These are phyloP conservation scores for Zasmidium angulare DNA, from an alignment of 2,329 filamentous ascomycete species.

Conservation along the genomic window DNA sequence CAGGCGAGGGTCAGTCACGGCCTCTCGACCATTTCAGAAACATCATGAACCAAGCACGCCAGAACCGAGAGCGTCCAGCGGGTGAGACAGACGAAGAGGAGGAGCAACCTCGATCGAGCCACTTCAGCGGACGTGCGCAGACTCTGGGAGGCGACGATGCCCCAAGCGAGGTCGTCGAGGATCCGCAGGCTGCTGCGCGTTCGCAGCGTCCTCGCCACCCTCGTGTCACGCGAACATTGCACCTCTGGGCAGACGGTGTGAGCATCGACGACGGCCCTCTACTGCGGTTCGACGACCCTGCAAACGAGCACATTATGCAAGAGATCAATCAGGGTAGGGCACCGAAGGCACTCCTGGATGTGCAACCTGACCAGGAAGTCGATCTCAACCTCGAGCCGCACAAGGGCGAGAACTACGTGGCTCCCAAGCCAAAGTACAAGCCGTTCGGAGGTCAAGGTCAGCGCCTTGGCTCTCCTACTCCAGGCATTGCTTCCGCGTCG, in stretches of 20 bases:
- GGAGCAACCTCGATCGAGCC: conserved; percentile 30
- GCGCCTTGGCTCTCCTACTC: conserved; percentile 74
- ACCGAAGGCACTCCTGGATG: conserved; percentile 75
- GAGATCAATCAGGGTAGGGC: conserved; percentile 77
- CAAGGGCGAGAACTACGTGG: conserved; percentile 71
- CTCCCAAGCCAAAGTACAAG: conserved; percentile 72
- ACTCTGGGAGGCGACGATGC: conserved; percentile 77
- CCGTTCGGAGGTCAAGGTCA: conserved; percentile 72
- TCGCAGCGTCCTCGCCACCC: conserved; percentile 40
- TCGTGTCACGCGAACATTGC: conserved; percentile 67
- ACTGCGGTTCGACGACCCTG: conserved; percentile 75
- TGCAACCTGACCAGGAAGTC: conserved; percentile 70
- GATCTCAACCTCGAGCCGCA: conserved; percentile 75
- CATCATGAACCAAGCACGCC: conserved; percentile 49
- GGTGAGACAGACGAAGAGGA: conserved; percentile 51
- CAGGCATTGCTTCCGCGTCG: conserved; percentile 52
- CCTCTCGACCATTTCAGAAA: conserved; percentile 49
- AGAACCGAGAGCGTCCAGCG: conserved; percentile 58
- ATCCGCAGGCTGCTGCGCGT: conserved; percentile 48
- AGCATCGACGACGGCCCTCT: conserved; percentile 80
- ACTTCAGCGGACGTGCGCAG: conserved; percentile 70
- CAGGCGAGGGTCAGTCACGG: conserved; percentile 44
- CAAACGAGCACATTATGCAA: conserved; percentile 67
- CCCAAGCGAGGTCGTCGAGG: conserved; percentile 67
- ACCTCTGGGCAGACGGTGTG: conserved; percentile 82